Conservation (phyloP, 768 basidiomycete genomes). For the Sarcodon aspratus region DNA sequence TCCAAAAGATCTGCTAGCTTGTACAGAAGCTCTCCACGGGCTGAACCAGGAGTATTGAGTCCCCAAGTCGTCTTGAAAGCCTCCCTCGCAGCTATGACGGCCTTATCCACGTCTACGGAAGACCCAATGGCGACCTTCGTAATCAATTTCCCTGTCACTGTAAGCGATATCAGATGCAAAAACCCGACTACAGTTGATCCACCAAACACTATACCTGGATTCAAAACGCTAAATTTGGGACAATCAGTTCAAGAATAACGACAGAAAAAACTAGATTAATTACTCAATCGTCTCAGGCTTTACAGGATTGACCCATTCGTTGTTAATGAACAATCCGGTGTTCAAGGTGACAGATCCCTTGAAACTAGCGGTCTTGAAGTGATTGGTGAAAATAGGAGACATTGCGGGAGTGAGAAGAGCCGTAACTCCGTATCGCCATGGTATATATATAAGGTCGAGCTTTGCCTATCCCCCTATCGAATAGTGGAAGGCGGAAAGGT, state of each 20-base stretch:
- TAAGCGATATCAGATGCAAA: no score
- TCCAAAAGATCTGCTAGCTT: slow-evolving; percentile 44
- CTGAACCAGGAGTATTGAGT: slow-evolving; percentile 27
- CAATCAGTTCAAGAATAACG: not conserved
- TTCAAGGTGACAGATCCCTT: not conserved
- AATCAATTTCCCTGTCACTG: slow-evolving; percentile 27
- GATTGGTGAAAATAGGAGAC: not conserved
- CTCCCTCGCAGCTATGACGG: slow-evolving; percentile 29
- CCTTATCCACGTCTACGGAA: slow-evolving; percentile 32
- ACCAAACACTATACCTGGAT: not conserved
- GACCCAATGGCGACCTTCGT: slow-evolving; percentile 22
- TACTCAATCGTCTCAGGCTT: slow-evolving; percentile 56
- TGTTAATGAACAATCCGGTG: slow-evolving; percentile 30
- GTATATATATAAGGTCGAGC: no score
- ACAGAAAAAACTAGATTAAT: slow-evolving; percentile 13
- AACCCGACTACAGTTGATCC: no score
- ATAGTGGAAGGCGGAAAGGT: no score
- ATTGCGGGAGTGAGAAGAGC: no score
- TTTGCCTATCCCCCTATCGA: no score
- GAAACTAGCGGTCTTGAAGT: not conserved
- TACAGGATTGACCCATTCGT: slow-evolving; percentile 45
- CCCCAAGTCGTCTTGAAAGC: slow-evolving; percentile 38
- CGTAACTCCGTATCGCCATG: no score
- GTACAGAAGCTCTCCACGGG: slow-evolving; percentile 29
- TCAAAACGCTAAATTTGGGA: not conserved